Percentiles rank a stretch among this genome's conserved stretches.
Conservation (phyloP, 768 basidiomycete genomes). For the Cystofilobasidium capitatum region DNA sequence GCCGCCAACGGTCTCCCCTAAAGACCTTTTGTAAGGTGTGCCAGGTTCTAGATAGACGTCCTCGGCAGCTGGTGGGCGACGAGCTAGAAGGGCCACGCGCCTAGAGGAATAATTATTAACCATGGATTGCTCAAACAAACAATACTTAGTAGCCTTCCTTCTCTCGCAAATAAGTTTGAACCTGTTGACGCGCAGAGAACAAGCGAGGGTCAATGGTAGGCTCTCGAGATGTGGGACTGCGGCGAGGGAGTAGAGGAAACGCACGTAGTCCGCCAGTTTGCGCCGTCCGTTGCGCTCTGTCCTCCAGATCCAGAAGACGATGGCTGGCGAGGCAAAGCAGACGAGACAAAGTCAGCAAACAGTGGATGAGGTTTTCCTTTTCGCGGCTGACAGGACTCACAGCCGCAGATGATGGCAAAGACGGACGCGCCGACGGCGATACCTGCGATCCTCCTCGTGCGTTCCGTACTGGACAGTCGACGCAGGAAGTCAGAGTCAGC, state of each 20-base stretch:
- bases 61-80: too few relatives aligned
- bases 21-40: too few relatives aligned
- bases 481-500: background rate
- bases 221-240: background rate
- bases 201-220: background rate
- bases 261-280: constrained; percentile 17
- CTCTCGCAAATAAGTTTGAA: background rate
- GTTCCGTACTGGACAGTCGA: background rate
- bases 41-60: too few relatives aligned
- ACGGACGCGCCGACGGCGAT: constrained; percentile 17
- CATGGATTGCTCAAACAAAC: too few relatives aligned
- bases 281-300: constrained; percentile 21
- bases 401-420: constrained; percentile 6
- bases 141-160: background rate
- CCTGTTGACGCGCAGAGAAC: background rate
- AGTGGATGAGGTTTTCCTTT: background rate
- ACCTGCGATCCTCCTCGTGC: constrained; percentile 17
- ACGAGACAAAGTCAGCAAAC: background rate
- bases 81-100: too few relatives aligned
- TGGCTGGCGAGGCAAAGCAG: background rate
- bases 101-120: too few relatives aligned
- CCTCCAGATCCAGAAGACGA: constrained; percentile 28
- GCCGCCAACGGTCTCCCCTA: background rate
- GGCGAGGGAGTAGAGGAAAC: background rate
- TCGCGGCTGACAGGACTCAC: background rate